Conservation (phyloP, 306 rosid species). For the Hippophae rhamnoides region DNA sequence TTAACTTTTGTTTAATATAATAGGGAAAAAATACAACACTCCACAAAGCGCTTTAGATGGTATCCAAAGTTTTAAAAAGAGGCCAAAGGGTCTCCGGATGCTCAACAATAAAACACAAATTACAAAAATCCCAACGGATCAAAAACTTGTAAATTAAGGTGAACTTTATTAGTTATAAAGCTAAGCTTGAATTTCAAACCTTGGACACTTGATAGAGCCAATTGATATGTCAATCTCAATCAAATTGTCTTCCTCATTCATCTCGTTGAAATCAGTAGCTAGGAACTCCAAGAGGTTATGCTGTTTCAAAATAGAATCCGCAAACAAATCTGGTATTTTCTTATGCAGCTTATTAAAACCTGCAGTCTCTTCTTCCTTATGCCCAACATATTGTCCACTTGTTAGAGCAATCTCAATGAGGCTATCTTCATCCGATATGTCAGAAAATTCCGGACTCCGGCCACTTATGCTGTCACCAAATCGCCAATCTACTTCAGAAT, state of each 20-base stretch:
- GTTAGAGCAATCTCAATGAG: slow-evolving; percentile 84
- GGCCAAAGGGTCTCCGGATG: slow-evolving; percentile 17
- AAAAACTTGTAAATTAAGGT: slow-evolving; percentile 21
- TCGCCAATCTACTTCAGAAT: slow-evolving; percentile 42
- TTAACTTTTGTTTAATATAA: not conserved
- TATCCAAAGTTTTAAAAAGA: slow-evolving; percentile 44
- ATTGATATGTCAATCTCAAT: slow-evolving; percentile 90
- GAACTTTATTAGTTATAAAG: not conserved
- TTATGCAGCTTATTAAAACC: slow-evolving; percentile 15
- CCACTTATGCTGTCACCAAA: slow-evolving; percentile 12
- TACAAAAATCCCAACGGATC: slow-evolving; percentile 26
- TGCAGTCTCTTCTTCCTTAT: not conserved
- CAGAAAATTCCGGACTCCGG: slow-evolving; percentile 39
- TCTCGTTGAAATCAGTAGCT: slow-evolving; percentile 56
- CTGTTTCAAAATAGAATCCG: slow-evolving; percentile 31
- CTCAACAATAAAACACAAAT: slow-evolving; percentile 20
- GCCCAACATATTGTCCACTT: slow-evolving; percentile 42
- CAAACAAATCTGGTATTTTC: slow-evolving; percentile 28
- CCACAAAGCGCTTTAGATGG: slow-evolving; percentile 36
- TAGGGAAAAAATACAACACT: slow-evolving; percentile 21
- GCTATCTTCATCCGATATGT: slow-evolving; percentile 90
- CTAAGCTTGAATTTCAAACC: slow-evolving; percentile 80
- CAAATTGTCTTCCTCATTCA: slow-evolving; percentile 80
- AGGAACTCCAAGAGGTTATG: slow-evolving; percentile 49
- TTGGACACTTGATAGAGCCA: slow-evolving; percentile 91